Conservation (phyloP, 352 stramenopile genomes). For the Globisporangium acanthophoron region DNA sequence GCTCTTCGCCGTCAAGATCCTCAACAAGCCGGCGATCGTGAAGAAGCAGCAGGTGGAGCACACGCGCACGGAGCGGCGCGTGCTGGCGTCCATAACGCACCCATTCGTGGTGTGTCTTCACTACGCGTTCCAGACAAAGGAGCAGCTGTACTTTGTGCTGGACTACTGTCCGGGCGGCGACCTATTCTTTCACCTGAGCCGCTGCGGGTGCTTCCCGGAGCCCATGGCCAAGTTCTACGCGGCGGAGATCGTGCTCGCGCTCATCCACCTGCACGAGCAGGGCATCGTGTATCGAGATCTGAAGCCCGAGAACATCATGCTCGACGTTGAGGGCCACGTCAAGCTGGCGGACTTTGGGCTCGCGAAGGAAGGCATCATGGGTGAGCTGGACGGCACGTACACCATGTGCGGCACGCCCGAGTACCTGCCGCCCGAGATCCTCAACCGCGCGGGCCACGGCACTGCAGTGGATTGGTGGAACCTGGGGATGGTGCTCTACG, state of each 20-base stretch:
- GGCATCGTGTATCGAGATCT: constrained; percentile 81
- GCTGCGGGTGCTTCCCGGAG: constrained; percentile 74
- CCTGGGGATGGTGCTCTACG: constrained; percentile 78
- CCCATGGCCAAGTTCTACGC: constrained; percentile 81
- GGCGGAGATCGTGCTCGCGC: constrained; percentile 76
- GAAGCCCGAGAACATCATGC: constrained; percentile 86
- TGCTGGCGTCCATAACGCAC: constrained; percentile 75
- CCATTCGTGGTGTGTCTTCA: constrained; percentile 88
- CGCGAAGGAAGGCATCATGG: constrained; percentile 70
- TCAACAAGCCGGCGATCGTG: constrained; percentile 74
- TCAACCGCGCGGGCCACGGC: constrained; percentile 73
- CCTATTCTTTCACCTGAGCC: constrained; percentile 78
- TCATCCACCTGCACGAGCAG: constrained; percentile 84
- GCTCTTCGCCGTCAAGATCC: constrained; percentile 81
- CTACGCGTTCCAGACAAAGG: constrained; percentile 84
- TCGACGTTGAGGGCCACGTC: constrained; percentile 79
- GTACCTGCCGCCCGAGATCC: constrained; percentile 77
- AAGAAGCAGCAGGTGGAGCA: constrained; percentile 84
- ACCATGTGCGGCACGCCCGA: constrained; percentile 87
- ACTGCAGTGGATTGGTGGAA: constrained; percentile 86
- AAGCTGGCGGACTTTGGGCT: constrained; percentile 81
- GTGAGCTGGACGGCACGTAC: constrained; percentile 67
- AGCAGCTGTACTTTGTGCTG: constrained; percentile 84
- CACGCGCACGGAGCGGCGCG: constrained; percentile 75
- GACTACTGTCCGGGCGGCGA: constrained; percentile 84